Evolutionary conservation across 1,284 basidiomycete genomes (phyloP).

Genomic region (Meira nashicola): DNA sequence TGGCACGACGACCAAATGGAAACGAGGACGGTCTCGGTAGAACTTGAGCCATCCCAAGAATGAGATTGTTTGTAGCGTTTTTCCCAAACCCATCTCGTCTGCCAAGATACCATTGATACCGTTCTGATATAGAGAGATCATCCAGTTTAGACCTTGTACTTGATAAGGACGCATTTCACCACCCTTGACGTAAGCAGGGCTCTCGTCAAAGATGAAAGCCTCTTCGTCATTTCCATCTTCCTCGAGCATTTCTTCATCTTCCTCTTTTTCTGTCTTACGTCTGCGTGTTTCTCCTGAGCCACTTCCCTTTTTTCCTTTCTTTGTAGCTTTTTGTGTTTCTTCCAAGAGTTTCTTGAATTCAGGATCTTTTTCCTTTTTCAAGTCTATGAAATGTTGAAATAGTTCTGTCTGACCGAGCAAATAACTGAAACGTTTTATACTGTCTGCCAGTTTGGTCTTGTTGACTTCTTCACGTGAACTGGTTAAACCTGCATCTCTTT

Average conservation of each 20-base stretch:
- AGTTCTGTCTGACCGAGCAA: conserved; percentile 52
- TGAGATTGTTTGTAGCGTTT: conserved; percentile 95
- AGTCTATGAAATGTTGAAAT: conserved; percentile 53
- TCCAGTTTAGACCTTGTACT: conserved; percentile 93
- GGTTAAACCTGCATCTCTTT: conserved; percentile 37
- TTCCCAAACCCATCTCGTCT: conserved; percentile 78
- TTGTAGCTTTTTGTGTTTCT: conserved; percentile 56
- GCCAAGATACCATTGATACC: conserved; percentile 49
- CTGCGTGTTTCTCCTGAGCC: conserved; percentile 61
- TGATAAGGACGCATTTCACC: conserved; percentile 90
- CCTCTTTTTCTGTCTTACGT: conserved; percentile 81
- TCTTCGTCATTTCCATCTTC: conserved; percentile 72
- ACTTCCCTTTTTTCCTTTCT: conserved; percentile 25
- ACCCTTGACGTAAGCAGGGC: conserved; percentile 57
- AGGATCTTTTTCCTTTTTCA: conserved; percentile 72
- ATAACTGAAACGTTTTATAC: conserved; percentile 49
- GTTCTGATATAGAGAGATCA: conserved; percentile 58
- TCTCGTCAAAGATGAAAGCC: conserved; percentile 44
- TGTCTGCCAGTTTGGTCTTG: conserved; percentile 47
- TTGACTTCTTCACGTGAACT: conserved; percentile 38
- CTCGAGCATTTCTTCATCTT: conserved; percentile 71
- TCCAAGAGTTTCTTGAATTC: conserved; percentile 80
- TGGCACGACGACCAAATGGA: conserved; percentile 91
- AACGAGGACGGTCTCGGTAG: conserved; percentile 70
- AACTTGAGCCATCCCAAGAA: conserved; percentile 94